Base-by-base conservation (phyloP, 257 asterid genomes). In the Paraleonurus japonicus region DNA sequence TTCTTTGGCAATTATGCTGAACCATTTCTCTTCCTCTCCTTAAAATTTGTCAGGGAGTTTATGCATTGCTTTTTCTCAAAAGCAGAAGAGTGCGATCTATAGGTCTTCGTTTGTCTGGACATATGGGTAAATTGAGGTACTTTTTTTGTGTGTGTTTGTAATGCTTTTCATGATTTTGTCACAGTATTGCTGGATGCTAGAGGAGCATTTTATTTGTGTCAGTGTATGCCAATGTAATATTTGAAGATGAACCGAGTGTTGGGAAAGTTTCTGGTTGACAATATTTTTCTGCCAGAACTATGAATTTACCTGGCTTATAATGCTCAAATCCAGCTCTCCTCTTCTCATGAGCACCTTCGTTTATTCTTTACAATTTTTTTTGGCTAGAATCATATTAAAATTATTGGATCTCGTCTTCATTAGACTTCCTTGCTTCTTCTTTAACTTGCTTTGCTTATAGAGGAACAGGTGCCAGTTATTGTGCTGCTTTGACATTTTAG, bases 81-180 rank as follows among this genome's bases (percentile, higher is more conserved):
- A 88, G 96, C 73, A 85, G 99, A 86, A 86, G 96, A 85, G 90
- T 86, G 51, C 91, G 99, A 73, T 84, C 96, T 33, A 89, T 94
- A 51, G 96, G 96, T 65, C 85, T 84, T 80, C 99, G 96, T 55
- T 84, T 94, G 81, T 95, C 98, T 76, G 95, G 95, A 67, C 88
- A 82, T 50, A 85, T 89, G 96, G 94, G 95, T 76, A 94, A 85
- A 86, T 62, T 94, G 74, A 92, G 99, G 99, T 91, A 78, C 73
- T 74, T 28, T 54, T 28, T n/a, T 55, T 69, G 22, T 62, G 63
- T 26, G 1, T 1, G 6, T 24, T n/a, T 26, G 63, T 12, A 24
- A 58, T 58, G 63, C 37, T 58, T 58, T 24, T 45, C 63, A 58
- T 58, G 30, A 58, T 26, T 24, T 58, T 26, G 26, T 26, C 16